Evolutionary conservation across 2,329 filamentous ascomycete species (phyloP).

Genomic region (Cladophialophora carrionii): DNA sequence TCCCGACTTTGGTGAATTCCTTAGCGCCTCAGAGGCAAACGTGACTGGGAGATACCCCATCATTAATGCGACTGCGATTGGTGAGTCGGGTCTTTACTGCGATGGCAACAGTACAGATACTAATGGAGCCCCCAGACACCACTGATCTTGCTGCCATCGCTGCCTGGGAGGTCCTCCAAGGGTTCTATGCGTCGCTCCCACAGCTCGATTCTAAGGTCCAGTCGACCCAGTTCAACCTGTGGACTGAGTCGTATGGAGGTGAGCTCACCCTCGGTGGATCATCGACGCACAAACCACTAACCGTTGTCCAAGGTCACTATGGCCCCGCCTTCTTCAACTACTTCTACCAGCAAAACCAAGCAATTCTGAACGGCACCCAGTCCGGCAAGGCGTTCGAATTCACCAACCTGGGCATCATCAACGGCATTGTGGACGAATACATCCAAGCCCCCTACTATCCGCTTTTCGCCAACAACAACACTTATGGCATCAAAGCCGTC

Average conservation of each 20-base stretch:
- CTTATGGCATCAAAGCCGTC: slow-evolving; percentile 58
- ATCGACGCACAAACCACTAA: background rate
- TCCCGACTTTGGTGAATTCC: slow-evolving; percentile 50
- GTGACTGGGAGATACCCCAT: slow-evolving; percentile 55
- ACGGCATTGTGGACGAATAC: slow-evolving; percentile 59
- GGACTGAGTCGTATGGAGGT: slow-evolving; percentile 54
- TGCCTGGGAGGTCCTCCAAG: slow-evolving; percentile 61
- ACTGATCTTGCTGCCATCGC: slow-evolving; percentile 60
- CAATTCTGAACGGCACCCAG: slow-evolving; percentile 55
- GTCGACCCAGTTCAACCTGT: slow-evolving; percentile 61
- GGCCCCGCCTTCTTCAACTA: slow-evolving; percentile 61
- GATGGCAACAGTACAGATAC: background rate
- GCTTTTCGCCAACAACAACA: slow-evolving; percentile 59
- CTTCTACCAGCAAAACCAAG: slow-evolving; percentile 61
- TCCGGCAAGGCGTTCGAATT: slow-evolving; percentile 57
- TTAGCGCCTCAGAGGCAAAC: slow-evolving; percentile 49
- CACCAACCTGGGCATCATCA: slow-evolving; percentile 59
- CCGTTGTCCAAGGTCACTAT: slow-evolving; percentile 48
- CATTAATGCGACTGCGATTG: slow-evolving; percentile 54
- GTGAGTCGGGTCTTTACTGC: slow-evolving; percentile 34
- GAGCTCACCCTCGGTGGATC: background rate
- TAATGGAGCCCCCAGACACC: slow-evolving; percentile 47
- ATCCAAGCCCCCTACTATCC: slow-evolving; percentile 57
- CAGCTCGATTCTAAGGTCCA: slow-evolving; percentile 55
- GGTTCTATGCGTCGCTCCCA: slow-evolving; percentile 56